Evolutionary conservation across 2,329 filamentous ascomycete genomes (phyloP), one percentile per base, ranked within the genome.

Genomic region (Xylariaceae sp.): DNA sequence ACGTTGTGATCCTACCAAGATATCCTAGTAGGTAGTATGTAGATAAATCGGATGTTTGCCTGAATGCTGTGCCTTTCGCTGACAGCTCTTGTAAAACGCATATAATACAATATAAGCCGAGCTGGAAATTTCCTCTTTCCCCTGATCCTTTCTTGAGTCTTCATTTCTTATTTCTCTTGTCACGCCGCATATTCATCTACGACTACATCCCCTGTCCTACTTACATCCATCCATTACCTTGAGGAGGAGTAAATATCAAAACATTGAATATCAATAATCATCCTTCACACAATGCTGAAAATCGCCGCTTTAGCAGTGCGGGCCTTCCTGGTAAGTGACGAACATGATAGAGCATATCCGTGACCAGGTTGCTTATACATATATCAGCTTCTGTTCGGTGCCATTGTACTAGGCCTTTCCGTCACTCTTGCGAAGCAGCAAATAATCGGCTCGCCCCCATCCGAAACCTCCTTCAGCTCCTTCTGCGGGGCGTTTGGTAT

Each of bases 401-500:
- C 67, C 6, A 64, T 72, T 14, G 67, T 73, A 23, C 61, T 73
- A 14, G 71, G 67, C 10, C 54, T 73, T 14, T 72, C 71, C 10
- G 62, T 70, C 1, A 67, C 67, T 6, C 64, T 72, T 12, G 66
- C 69, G 20, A 73, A 73, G 50, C 64, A 70, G 1, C 71, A 72
- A 44, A 48, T 32, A 0, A 7, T 66, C 16, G 69, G 65, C 40
- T 57, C 50, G 9, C 62, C 65, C 1, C 70, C 71, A 0, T 49
- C 67, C 16, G 68, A 71, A 48, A 73, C 70, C 2, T 68, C 70
- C 3, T 73, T 72, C 55, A 66, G 65, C 44, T 66, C 65, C 57
- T 73, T 73, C 53, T 61, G 63, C 1, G 71, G 71, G 20, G 71
- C 67, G 1, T 71, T 73, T 32, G 71, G 71, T 20, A 59, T 73